Percentiles rank a stretch among this genome's conserved stretches.
These are phyloP conservation scores for Dendrobium nobile DNA, from an alignment of 106 monocot genomes.

Conservation along the genomic window DNA sequence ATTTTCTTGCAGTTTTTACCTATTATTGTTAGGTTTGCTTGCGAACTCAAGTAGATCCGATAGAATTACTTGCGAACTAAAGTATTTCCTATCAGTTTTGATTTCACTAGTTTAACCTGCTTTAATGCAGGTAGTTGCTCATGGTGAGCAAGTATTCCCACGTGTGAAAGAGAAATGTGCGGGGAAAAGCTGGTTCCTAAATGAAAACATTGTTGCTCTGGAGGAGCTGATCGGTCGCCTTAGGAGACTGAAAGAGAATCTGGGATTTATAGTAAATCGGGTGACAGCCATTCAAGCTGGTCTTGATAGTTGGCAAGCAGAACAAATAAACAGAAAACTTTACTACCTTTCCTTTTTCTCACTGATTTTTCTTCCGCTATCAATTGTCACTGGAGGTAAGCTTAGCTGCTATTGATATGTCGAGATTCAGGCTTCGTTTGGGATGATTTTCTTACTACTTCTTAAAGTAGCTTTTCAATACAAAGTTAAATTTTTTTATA, in stretches of 20 bases:
- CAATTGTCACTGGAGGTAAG: slow-evolving; percentile 88
- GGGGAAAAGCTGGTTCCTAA: slow-evolving; percentile 67
- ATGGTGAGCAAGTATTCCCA: slow-evolving; percentile 96
- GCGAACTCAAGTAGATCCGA: too few relatives aligned
- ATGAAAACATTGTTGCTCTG: slow-evolving; percentile 60
- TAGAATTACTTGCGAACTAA: too few relatives aligned
- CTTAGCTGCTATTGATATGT: not conserved
- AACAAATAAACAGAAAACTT: slow-evolving; percentile 92
- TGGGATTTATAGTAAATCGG: slow-evolving; percentile 80
- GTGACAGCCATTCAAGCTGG: slow-evolving; percentile 86
- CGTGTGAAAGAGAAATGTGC: slow-evolving; percentile 92
- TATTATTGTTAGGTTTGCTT: too few relatives aligned
- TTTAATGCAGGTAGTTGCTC: slow-evolving; percentile 64
- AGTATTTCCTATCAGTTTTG: not conserved
- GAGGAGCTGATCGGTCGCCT: slow-evolving; percentile 87
- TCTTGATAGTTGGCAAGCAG: slow-evolving; percentile 94
- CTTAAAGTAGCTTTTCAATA: too few relatives aligned
- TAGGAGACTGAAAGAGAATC: slow-evolving; percentile 80
- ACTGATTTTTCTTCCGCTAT: slow-evolving; percentile 86
- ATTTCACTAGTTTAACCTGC: not conserved
- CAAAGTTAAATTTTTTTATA: too few relatives aligned
- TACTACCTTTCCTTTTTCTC: slow-evolving; percentile 93
- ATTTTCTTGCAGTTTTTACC: too few relatives aligned
- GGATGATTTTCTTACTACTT: too few relatives aligned
- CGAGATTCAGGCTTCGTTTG: too few relatives aligned